A percentile compares a stretch with the other conserved stretches of the same genome.
Evolutionary conservation across 1,284 basidiomycete genomes (phyloP).

Genomic region (Mycosarcoma maydis): DNA sequence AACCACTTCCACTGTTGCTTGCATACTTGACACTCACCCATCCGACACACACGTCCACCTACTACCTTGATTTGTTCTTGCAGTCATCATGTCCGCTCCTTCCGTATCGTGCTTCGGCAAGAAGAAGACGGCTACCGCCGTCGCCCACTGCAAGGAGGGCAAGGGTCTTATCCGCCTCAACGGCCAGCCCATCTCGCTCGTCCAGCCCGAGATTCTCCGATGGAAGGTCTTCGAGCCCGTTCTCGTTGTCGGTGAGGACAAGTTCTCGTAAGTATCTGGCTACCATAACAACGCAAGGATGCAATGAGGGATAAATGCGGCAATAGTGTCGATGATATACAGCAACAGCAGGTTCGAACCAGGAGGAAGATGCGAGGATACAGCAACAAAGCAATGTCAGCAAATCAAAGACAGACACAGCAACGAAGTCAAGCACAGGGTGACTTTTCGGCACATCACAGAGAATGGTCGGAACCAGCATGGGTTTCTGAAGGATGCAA

Average conservation of each 20-base stretch:
- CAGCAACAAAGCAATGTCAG: no score
- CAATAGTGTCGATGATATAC: no score
- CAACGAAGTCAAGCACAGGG: no score
- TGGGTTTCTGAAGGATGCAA: no score
- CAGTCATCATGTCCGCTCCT: slow-evolving; percentile 58
- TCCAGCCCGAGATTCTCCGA: slow-evolving; percentile 88
- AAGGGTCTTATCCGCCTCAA: slow-evolving; percentile 97
- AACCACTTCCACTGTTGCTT: background rate
- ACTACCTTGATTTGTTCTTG: slow-evolving; percentile 4
- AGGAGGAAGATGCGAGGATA: no score
- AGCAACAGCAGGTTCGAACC: no score
- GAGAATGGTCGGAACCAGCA: no score
- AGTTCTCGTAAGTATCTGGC: slow-evolving; percentile 64
- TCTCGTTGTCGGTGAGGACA: slow-evolving; percentile 66
- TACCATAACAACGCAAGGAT: background rate
- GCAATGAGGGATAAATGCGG: slow-evolving; percentile 1
- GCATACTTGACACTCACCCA: slow-evolving; percentile 1
- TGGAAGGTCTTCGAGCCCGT: slow-evolving; percentile 93
- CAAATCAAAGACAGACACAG: no score
- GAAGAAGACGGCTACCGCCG: slow-evolving; percentile 68
- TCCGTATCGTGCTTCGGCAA: slow-evolving; percentile 68
- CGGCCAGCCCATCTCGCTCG: slow-evolving; percentile 92
- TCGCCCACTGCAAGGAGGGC: slow-evolving; percentile 75
- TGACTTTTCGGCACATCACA: no score
- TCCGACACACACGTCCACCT: slow-evolving; percentile 4